Evolutionary conservation across 1,284 basidiomycete species (phyloP), one percentile per base, ranked within the genome.

Genomic region (Boletus sp.): DNA sequence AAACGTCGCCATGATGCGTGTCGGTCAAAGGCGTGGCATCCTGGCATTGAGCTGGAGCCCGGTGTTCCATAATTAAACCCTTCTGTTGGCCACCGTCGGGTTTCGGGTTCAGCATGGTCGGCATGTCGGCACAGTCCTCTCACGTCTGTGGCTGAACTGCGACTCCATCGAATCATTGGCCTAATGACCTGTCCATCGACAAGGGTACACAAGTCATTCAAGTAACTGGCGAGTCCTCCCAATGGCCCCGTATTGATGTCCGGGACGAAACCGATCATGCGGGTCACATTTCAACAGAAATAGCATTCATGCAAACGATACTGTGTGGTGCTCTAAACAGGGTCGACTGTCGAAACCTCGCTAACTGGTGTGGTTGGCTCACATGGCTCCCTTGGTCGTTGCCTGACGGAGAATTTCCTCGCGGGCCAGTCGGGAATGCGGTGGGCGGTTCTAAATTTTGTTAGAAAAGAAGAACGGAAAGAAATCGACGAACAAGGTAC

Each of bases 1-100:
- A 65, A 89, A 91, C 1, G 87, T 88, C 19, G 89, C 80, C 90
- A 91, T 91, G 50, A 27, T 21, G 14, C 14, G 35, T 9, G 28
- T 8, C 35, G 8, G 30, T 35, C 10, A 19, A 8, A 5, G 17
- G 17, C 21, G 30, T 30, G 35, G 35, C 16, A 35, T 35, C 6
- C 35, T 8, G 8, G 33, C 33, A 16, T 35, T 6, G 1, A 16
- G 33, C 16, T 33, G 33, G 13, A 33, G 33, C n/a, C n/a, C n/a
- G n/a, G n/a, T n/a, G n/a, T n/a, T n/a, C n/a, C n/a, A n/a, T n/a
- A n/a, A n/a, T n/a, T n/a, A n/a, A n/a, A n/a, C n/a, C n/a, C n/a
- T n/a, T n/a, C n/a, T n/a, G n/a, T n/a, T n/a, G n/a, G n/a, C n/a
- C n/a, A n/a, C n/a, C n/a, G n/a, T n/a, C n/a, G n/a, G n/a, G n/a